A percentile compares a stretch with the other conserved stretches of the same genome.
phyloP scores from a whole-genome alignment of 495 filamentous ascomycete species.

The Penicillium bialowiezense region DNA sequence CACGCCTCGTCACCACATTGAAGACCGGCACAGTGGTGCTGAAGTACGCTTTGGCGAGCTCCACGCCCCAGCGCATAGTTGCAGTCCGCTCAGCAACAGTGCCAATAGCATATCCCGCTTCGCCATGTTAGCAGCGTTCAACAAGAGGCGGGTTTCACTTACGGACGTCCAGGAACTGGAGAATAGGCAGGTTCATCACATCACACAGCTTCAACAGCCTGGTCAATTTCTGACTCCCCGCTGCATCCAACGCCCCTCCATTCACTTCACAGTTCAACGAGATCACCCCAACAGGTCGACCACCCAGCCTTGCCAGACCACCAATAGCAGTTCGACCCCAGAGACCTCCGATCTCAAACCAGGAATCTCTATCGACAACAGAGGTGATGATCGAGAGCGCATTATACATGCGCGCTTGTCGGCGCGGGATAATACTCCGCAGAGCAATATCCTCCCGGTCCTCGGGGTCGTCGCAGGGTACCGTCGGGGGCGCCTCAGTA shows the following conservation, averaged over 20 bases:
- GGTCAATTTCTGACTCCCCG: conserved; percentile 57
- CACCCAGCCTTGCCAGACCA: conserved; percentile 54
- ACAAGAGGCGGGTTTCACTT: conserved; percentile 14
- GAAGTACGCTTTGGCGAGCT: conserved; percentile 57
- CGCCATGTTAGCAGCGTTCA: not conserved
- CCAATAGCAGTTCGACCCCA: conserved; percentile 62
- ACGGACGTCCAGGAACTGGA: conserved; percentile 62
- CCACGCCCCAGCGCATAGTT: conserved; percentile 61
- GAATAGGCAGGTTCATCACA: conserved; percentile 59
- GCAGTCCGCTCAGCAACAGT: conserved; percentile 59
- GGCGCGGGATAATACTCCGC: conserved; percentile 55
- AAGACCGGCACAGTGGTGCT: conserved; percentile 59
- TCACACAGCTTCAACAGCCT: conserved; percentile 59
- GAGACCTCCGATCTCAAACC: conserved; percentile 60
- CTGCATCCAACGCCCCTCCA: conserved; percentile 58
- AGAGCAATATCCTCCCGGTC: conserved; percentile 46
- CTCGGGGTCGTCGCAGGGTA: conserved; percentile 44
- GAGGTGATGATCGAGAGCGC: conserved; percentile 52
- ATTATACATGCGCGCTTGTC: conserved; percentile 59
- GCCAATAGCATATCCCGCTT: conserved; percentile 59
- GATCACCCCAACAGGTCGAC: conserved; percentile 55
- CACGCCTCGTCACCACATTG: conserved; percentile 55
- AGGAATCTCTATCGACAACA: conserved; percentile 53
- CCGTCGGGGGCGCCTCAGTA: conserved; percentile 47
- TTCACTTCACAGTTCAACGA: conserved; percentile 59